These are phyloP conservation scores for Pseudozyma pruni DNA, from an alignment of 1,284 basidiomycete genomes.

Conservation along the genomic window DNA sequence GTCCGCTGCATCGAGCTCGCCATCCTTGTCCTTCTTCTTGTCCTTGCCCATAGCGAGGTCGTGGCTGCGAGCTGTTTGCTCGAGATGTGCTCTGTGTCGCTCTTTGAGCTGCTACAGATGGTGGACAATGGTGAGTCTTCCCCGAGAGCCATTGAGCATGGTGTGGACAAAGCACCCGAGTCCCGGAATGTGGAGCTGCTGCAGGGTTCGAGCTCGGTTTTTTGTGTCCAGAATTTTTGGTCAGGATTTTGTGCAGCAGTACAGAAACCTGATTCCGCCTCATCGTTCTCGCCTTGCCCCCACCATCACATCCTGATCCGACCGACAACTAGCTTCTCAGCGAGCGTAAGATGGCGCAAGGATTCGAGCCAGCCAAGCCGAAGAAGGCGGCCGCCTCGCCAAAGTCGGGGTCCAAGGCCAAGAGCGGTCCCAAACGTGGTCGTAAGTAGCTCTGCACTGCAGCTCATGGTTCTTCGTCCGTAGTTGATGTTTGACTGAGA, in stretches of 20 bases:
- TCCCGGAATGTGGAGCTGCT: constrained; percentile 29
- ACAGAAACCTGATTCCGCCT: too few species aligned
- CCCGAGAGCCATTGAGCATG: too few species aligned
- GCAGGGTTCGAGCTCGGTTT: constrained; percentile 20
- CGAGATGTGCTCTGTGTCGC: background rate
- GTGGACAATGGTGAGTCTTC: background rate
- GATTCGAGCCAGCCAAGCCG: constrained; percentile 54
- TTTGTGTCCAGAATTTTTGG: constrained; percentile 5
- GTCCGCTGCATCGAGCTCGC: constrained; percentile 3
- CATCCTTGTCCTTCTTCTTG: constrained; percentile 13
- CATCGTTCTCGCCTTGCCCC: background rate
- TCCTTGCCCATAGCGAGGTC: constrained; percentile 23
- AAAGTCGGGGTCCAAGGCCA: constrained; percentile 35
- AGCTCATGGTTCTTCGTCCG: background rate
- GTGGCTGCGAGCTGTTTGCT: background rate
- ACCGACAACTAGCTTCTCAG: background rate
- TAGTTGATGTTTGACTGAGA: background rate
- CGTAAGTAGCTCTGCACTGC: constrained; percentile 33
- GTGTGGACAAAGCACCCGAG: constrained; percentile 12
- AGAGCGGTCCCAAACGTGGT: constrained; percentile 50
- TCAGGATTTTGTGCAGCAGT: background rate
- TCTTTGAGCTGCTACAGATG: background rate
- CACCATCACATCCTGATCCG: constrained; percentile 1
- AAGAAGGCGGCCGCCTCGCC: constrained; percentile 29
- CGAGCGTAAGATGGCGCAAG: constrained; percentile 48